phyloP scores from a whole-genome alignment of 129 eudicot genomes.

The Chrysanthemum makinoi region DNA sequence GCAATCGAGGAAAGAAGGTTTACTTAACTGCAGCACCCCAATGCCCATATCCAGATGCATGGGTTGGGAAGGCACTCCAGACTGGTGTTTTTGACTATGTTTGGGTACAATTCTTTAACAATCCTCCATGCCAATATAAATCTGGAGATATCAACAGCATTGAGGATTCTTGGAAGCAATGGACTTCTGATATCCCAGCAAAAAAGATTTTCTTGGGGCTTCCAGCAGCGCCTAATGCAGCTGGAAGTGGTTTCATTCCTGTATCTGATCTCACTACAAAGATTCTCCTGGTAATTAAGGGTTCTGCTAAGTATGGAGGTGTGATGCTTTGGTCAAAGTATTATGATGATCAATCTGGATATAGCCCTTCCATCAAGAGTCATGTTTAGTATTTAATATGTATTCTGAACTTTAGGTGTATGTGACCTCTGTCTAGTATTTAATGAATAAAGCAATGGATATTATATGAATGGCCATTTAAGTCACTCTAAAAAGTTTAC shows the following conservation, averaged over 20 bases:
- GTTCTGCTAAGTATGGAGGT: slow-evolving; percentile 48
- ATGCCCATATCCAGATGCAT: slow-evolving; percentile 42
- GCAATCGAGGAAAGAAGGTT: slow-evolving; percentile 32
- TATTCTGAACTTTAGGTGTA: slow-evolving; percentile 5
- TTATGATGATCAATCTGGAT: slow-evolving; percentile 38
- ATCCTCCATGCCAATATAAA: slow-evolving; percentile 38
- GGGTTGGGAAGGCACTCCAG: slow-evolving; percentile 31
- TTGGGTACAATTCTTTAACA: slow-evolving; percentile 44
- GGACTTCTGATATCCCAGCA: slow-evolving; percentile 34
- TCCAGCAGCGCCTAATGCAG: slow-evolving; percentile 44
- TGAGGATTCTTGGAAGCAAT: slow-evolving; percentile 35
- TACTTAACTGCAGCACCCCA: slow-evolving; percentile 40
- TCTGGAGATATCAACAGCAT: slow-evolving; percentile 18
- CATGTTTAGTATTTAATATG: slow-evolving; percentile 25
- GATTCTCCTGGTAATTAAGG: slow-evolving; percentile 40
- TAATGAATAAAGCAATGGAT: neutral
- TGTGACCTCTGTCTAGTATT: neutral
- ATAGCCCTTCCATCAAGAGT: slow-evolving; percentile 39
- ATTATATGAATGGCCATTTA: neutral
- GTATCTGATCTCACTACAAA: slow-evolving; percentile 21
- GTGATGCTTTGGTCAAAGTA: slow-evolving; percentile 55
- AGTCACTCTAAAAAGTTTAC: neutral
- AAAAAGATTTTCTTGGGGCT: slow-evolving; percentile 39
- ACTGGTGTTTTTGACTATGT: slow-evolving; percentile 42
- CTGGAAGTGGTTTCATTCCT: slow-evolving; percentile 39